Percentiles rank a stretch among this genome's conserved stretches.
Conservation (phyloP, 2,329 filamentous ascomycete species). For the Tolypocladium tropicale region DNA sequence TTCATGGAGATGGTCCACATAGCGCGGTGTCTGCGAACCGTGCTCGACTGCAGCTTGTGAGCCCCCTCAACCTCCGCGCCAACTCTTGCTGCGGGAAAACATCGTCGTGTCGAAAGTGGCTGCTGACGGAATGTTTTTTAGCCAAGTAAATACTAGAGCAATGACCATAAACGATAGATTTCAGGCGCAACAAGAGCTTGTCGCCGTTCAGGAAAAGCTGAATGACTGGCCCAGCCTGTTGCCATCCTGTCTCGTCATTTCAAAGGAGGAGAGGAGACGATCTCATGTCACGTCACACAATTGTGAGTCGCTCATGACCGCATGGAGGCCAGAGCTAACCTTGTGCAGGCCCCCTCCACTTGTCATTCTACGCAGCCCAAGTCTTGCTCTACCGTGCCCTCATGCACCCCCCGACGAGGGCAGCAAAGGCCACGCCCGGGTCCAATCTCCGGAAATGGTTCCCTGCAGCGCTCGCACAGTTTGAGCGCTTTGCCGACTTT, state of each 20-base stretch:
- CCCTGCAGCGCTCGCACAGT: constrained; percentile 20
- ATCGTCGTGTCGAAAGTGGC: too few species aligned
- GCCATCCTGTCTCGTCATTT: constrained; percentile 22
- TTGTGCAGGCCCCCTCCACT: constrained; percentile 24
- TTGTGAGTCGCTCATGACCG: constrained; percentile 5
- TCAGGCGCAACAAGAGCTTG: constrained; percentile 11
- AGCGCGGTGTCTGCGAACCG: constrained; percentile 17
- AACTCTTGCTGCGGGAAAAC: neutral
- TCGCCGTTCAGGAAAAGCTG: constrained; percentile 16
- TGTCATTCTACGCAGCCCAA: constrained; percentile 30
- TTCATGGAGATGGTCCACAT: constrained; percentile 25
- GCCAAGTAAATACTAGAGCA: constrained; percentile 13
- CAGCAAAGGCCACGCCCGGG: constrained; percentile 23
- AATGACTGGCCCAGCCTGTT: constrained; percentile 25
- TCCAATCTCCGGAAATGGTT: constrained; percentile 27
- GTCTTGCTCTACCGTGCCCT: constrained; percentile 31
- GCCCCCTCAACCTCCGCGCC: constrained; percentile 5
- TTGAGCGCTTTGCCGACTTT: constrained; percentile 26
- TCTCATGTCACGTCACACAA: constrained; percentile 11
- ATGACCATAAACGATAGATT: constrained; percentile 7
- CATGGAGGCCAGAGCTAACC: neutral
- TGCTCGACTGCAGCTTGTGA: constrained; percentile 24
- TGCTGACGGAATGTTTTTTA: constrained; percentile 7
- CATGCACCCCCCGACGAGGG: constrained; percentile 33
- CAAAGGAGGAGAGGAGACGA: constrained; percentile 5